Base-by-base conservation (phyloP, 768 basidiomycete genomes). In the Pulveroboletus sp. region DNA sequence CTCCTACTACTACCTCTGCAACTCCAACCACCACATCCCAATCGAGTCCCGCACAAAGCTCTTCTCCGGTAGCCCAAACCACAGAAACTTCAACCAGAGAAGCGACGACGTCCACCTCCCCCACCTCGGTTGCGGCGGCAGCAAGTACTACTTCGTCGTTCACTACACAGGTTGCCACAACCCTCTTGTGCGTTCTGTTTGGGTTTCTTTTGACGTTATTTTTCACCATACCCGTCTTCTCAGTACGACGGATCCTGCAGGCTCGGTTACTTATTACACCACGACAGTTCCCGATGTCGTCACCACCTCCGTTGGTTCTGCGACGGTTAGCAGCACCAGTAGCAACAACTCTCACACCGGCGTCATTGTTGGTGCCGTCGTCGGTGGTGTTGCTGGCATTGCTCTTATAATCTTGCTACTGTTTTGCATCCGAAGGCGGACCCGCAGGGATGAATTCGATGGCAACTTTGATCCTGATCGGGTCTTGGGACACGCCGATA, bases 281-380 rank as follows among this genome's bases (percentile, higher is more conserved):
- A 57, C 54, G 22, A 48, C 51, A 11, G 12, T 51, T 6, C 49
- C 64, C 16, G 46, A 45, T 16, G 34, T 50, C 42, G 6, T 58
- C 30, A 48, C 64, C 5, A 55, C 58, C 27, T 2, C 63, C 24
- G 7, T 56, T 49, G 20, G 5, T 13, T 13, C 56, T 3, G 26
- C n/a, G 26, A 2, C 42, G 2, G 1, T 11, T 12, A 27, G 31
- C 5, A 30, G 19, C 27, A 3, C 42, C 2, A 1, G 13, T 12
- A 26, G 30, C 30, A 24, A 20, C 1, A 55, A 17, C 23, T 57
- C 63, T 4, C 47, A 58, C 36, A 70, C 68, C 1, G 76, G 70
- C 24, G 67, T 77, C 4, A 79, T 81, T 49, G 72, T 79, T 5
- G 79, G 79, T 16, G 72, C 74, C 3, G 75, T 80, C n/a, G 78